Evolutionary conservation across 192 early-diverging fungal genomes (phyloP), one percentile per base, ranked within the genome.

Genomic region (Spizellomyces punctatus): DNA sequence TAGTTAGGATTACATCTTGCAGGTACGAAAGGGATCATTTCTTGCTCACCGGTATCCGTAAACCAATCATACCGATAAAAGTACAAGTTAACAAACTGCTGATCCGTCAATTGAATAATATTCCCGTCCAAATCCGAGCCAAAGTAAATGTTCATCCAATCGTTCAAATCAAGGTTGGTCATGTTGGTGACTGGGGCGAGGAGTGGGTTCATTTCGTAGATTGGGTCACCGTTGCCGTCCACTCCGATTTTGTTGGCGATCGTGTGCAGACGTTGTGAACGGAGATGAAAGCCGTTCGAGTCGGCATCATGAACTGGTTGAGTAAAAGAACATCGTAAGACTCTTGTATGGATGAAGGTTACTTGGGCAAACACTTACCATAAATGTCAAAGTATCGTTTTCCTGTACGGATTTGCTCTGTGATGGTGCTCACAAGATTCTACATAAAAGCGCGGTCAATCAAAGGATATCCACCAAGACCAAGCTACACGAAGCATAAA

Each of bases 11-110:
- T 36, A 36, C 27, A 36, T 36, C 27, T 36, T 36, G 27, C 27
- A 36, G 27, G 27, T 36, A 3, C 3, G 27, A 36, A 36, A 36
- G 27, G 27, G 27, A 36, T 36, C 27, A 3, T 36, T 3, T 36
- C 27, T 36, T 36, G 3, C 27, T 36, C 27, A 36, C 27, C 54
- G 16, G 54, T 16, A 55, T 55, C 54, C 54, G 54, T 55, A 19
- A 55, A 55, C 54, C 54, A 55, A 19, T 55, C 54, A 55, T 55
- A 55, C 16, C 54, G 54, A 19, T 55, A 55, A 16, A 16, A 55
- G 54, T 55, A 55, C 54, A 55, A 55, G 54, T 55, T 55, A 3
- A 19, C 54, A 19, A 55, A 55, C 54, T 55, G 54, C 19, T 55
- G 54, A 19, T 55, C 54, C 19, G 19, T 16, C 16, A 55, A 19